Conservation (phyloP, 257 asterid species). For the Jacaranda mimosifolia region DNA sequence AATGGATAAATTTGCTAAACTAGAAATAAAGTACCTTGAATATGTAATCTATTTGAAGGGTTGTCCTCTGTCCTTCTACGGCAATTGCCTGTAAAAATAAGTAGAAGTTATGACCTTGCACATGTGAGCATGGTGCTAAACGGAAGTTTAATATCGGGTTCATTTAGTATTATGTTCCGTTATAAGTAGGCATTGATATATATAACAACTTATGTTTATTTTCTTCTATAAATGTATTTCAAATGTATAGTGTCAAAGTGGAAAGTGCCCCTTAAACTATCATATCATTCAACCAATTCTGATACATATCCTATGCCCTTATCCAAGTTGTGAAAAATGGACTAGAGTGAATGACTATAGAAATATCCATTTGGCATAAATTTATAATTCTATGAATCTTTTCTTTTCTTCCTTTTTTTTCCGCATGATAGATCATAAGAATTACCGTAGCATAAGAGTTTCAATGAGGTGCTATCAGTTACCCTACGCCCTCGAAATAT, state of each 20-base stretch:
- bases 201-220: background rate
- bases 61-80: conserved; percentile 53
- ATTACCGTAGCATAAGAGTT: background rate
- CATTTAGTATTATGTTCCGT: background rate
- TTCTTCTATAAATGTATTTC: background rate
- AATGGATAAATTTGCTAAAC: background rate
- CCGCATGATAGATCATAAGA: background rate
- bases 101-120: background rate
- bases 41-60: conserved; percentile 57
- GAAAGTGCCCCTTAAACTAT: background rate
- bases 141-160: background rate
- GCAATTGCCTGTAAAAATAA: conserved; percentile 50
- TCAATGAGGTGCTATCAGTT: no score
- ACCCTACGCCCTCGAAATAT: background rate
- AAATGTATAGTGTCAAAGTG: background rate
- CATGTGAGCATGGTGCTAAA: background rate
- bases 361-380: no score
- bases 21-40: conserved; percentile 42
- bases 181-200: background rate
- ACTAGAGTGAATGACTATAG: no score
- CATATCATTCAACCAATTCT: background rate
- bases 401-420: no score
- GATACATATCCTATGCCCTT: background rate
- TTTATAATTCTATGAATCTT: no score
- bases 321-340: no score